Percentiles rank a stretch among this genome's conserved stretches.
Evolutionary conservation across 768 basidiomycete genomes (phyloP).

Genomic region (Phylloporus sp.): DNA sequence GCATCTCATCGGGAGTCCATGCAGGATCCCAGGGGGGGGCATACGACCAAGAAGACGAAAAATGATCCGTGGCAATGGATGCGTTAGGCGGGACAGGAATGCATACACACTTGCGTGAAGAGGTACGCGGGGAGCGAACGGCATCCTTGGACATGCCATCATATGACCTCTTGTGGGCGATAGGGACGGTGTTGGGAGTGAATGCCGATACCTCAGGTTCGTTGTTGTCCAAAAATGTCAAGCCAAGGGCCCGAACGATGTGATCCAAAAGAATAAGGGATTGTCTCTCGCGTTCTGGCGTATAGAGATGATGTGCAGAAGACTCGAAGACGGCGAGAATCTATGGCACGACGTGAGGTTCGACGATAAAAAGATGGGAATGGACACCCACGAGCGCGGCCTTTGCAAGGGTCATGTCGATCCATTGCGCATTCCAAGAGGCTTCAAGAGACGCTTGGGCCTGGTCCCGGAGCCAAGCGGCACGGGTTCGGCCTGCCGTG

Average conservation of each 20-base stretch:
- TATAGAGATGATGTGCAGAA: conserved; percentile 65
- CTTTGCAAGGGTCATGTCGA: conserved; percentile 64
- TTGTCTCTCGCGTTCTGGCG: conserved; percentile 45
- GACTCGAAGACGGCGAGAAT: conserved; percentile 75
- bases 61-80: conserved; percentile 31
- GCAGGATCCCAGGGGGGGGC: conserved; percentile 56
- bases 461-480: conserved; percentile 49
- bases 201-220: conserved; percentile 53
- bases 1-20: conserved; percentile 53
- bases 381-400: conserved; percentile 55
- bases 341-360: conserved; percentile 32
- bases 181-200: conserved; percentile 46
- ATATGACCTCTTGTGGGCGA: conserved; percentile 35
- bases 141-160: conserved; percentile 25
- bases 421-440: conserved; percentile 46
- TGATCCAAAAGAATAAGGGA: conserved; percentile 59
- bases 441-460: conserved; percentile 52
- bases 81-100: conserved; percentile 34
- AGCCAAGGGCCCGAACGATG: conserved; percentile 51
- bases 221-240: conserved; percentile 52
- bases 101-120: conserved; percentile 43
- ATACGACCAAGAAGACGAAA: conserved; percentile 42
- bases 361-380: neutral
- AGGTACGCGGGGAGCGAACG: conserved; percentile 25
- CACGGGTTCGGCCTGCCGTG: conserved; percentile 48